A percentile compares a stretch with the other conserved stretches of the same genome.
phyloP scores from a whole-genome alignment of 331 rosid species.

The Ulmus americana region DNA sequence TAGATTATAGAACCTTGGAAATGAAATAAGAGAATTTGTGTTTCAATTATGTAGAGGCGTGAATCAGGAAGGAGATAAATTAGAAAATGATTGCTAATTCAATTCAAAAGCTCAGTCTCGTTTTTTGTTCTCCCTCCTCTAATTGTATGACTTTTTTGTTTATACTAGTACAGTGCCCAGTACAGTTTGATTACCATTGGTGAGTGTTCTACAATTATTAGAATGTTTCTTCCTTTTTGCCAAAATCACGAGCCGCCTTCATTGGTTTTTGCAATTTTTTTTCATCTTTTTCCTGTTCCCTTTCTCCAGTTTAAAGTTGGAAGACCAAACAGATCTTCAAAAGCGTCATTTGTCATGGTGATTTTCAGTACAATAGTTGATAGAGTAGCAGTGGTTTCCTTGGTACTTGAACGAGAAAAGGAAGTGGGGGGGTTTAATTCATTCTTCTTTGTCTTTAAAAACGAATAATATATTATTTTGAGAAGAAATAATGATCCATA shows the following conservation, averaged over 20 bases:
- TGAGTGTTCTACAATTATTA: constrained; percentile 17
- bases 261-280: background rate
- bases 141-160: constrained; percentile 45
- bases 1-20: constrained; percentile 81
- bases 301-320: constrained; percentile 12
- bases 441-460: constrained; percentile 1
- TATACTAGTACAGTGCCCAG: constrained; percentile 31
- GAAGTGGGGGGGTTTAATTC: background rate
- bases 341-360: background rate
- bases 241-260: background rate
- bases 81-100: constrained; percentile 25
- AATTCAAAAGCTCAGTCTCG: constrained; percentile 14
- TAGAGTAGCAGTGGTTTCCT: background rate
- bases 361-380: constrained; percentile 3
- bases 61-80: background rate
- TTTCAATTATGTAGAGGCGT: background rate
- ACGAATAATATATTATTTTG: background rate
- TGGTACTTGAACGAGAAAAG: constrained; percentile 4
- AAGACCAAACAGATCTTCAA: constrained; percentile 19
- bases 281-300: background rate
- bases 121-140: constrained; percentile 28
- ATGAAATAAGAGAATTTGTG: constrained; percentile 45
- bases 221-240: constrained; percentile 1
- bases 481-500: background rate
- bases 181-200: constrained; percentile 39